Base-by-base conservation (phyloP, 352 stramenopile genomes). In the Phytopythium ostracodes region DNA sequence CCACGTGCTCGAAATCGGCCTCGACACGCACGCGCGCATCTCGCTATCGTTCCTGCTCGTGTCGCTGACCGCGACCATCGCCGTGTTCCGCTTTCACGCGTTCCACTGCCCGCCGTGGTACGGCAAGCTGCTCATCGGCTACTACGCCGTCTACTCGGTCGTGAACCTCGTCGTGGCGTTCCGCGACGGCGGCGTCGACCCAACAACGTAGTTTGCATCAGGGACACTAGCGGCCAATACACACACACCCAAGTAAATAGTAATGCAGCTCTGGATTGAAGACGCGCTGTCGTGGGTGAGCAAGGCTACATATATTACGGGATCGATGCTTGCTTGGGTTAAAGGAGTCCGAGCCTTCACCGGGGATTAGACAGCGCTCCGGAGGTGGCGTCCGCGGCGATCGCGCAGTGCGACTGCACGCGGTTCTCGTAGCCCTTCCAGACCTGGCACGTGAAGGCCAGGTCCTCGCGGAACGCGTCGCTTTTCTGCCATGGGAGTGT, bases 361-460 rank as follows among this genome's bases (percentile, higher is more conserved):
- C 47, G 47, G 29, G 49, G 7, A 22, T 55, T 56, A 6, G 43
- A 29, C 8, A 18, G 51, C 51, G 53, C 22, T 1, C 29, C 17
- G 18, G 51, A 20, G 0, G 55, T 25, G 20, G 50, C 50, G 5
- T 55, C 58, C 9, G 70, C 59, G 38, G 65, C 74, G 24, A 64
- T 64, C 36, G 77, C 63, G 33, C 79, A 89, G 54, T 92, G 79
- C n/a, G 81, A 75, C 62, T 94, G 85, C 35, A 94, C 82, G 33
- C 83, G 83, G 31, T 76, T 91, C 57, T 94, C 79, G 65, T 94
- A 94, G 12, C 85, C 83, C 56, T 85, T 91, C 85, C 85, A 94
- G 36, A 94, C 81, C 62, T 89, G 77, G 42, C 83, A 92, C 25
- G 83, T 91, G 60, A 89, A 75, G 36, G 70, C 65, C 33, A 94